Base-by-base conservation (phyloP, 2,329 filamentous ascomycete genomes). In the Exophiala phaeomuriformis region DNA sequence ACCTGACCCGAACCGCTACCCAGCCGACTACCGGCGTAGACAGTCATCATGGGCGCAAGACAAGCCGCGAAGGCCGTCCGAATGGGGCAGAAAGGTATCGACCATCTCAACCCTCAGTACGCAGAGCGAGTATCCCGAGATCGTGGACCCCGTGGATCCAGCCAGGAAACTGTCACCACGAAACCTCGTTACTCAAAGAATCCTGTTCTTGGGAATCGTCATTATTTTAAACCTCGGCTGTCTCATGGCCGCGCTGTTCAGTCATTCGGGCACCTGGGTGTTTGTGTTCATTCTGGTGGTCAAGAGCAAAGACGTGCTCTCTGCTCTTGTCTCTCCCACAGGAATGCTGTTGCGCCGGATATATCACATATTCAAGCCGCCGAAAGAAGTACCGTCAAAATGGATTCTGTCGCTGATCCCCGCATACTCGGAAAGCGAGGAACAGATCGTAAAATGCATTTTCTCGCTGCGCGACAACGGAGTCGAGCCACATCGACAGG, bases 261-360 rank as follows among this genome's bases (percentile, higher is more conserved):
- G 46, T 12, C n/a, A 39, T 30, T 5, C 27, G 10, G 47, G 47
- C 9, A n/a, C 32, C 30, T 49, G 47, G 47, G 47, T 49, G 7
- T 49, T 49, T 32, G 30, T 49, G 28, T 49, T 49, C 37, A 49
- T 49, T 28, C 47, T 55, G 3, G 29, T 55, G 30, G 47, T 55
- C 41, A 55, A 55, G 36, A 55, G 53, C 44, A 55, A 55, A 39
- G 53, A 55, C 36, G 39, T 55, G 7, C 33, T 55, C 5, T 55
- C 53, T n/a, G 43, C 47, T 10, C 3, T 51, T 5, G 29, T 49
- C 27, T 49, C 40, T 19, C 31, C 49, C 3, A 33, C 33, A n/a
- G 40, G 42, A 30, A 40, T 55, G 29, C 9, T 47, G 7, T 30
- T 40, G 12, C 12, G 39, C 3, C n/a, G 19, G 32, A 28, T 55